Evolutionary conservation across 345 rosid genomes (phyloP), one percentile per base, ranked within the genome.

Genomic region (Eucalyptus pauciflora): DNA sequence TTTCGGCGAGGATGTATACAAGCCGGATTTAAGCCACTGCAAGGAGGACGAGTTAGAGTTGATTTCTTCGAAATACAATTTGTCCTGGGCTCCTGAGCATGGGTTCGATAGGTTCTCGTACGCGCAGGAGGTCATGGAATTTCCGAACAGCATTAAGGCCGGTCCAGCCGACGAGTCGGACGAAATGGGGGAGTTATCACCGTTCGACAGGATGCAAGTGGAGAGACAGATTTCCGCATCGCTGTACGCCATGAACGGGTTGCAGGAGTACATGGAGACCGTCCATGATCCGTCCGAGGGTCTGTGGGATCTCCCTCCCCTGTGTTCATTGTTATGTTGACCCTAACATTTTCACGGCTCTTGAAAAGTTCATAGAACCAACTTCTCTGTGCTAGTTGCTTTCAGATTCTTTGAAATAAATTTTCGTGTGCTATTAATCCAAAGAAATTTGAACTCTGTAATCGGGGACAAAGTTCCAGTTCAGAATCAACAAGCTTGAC

Each of bases 181-280:
- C 52, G 62, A 51, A 17, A 88, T 80, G 33, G 67, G 58, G 13
- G 94, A 94, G 88, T 94, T 96, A 46, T 87, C 96, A 64, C 96
- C 94, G 90, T 96, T 96, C 43, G 94, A 95, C 17, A 93, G 96
- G 91, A 94, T 95, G 94, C 94, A 93, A 89, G 94, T 96, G 41
- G 98, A 96, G 81, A 94, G 98, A 89, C 95, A 94, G 90, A 95
- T 94, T 58, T 95, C 97, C 43, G 97, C 97, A 67, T 94, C 96
- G 11, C 88, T 94, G 33, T 96, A 94, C 89, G 98, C 96, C 22
- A 94, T 96, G 50, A 95, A 93, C 88, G 98, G 98, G 27, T 91
- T 96, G 43, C 96, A 96, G 89, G 96, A 95, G 93, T 94, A 89
- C 31, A 93, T 95, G 91, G 94, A 94, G 29, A 89, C 92, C 31